Base-by-base conservation (phyloP, 768 basidiomycete genomes). In the Xerocomellus amylosporus region DNA sequence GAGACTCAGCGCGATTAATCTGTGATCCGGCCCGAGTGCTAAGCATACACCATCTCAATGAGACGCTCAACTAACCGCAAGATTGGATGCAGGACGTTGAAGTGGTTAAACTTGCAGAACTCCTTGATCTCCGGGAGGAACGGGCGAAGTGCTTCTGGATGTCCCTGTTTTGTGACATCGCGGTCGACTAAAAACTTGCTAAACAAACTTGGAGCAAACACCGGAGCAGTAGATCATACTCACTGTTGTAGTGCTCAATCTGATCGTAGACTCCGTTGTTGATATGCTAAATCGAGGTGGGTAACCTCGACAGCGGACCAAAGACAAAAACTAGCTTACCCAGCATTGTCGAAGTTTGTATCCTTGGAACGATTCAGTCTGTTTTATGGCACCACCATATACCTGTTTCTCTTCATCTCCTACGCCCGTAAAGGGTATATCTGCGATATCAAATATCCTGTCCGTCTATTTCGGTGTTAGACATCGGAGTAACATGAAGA, bases 201-300 rank as follows among this genome's bases (percentile, higher is more conserved):
- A 12, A 50, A 20, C 8, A 20, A 50, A 26, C 6, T 3, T 6
- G 12, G 14, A n/a, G 30, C 12, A 24, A 8, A 43, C 13, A 12
- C n/a, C 10, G 20, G 14, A 15, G 6, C 5, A 14, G 2, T 34
- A 5, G 26, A 53, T 28, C 33, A 14, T 5, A 58, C 78, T 53
- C 54, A 87, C 86, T 74, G 58, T 81, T 83, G 60, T 87, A 87
- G 46, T 80, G 74, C 61, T 87, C 85, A n/a, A 86, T 60, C 58
- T 86, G 83, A 62, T 88, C 86, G 17, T 68, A 76, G 26, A 87
- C 79, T 7, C 85, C 86, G 13, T 76, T 77, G 41, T 80, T 81
- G 42, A 87, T 79, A 47, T 82, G 80, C 85, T 87, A 51, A 6
- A 38, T 15, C 7, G 17, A 43, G 2, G 37, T 45, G 26, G 17